Percentiles rank a stretch among this genome's conserved stretches.
Evolutionary conservation across 768 basidiomycete genomes (phyloP).

Genomic region (Kwoniella bestiolae): DNA sequence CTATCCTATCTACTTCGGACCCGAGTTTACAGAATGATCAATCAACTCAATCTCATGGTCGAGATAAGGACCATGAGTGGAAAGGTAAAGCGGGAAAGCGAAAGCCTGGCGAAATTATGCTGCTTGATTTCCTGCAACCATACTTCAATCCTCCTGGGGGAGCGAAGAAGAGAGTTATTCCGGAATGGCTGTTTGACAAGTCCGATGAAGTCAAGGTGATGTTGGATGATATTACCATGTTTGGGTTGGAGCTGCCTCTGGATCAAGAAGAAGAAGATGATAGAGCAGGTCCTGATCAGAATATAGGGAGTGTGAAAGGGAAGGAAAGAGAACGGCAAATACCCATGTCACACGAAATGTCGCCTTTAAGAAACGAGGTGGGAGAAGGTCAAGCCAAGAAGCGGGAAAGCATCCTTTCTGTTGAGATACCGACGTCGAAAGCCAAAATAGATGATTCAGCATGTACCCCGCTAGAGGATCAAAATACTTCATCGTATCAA

Average conservation of each 20-base stretch:
- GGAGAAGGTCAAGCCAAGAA: no score
- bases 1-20: neutral
- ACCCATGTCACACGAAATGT: no score
- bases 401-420: no score
- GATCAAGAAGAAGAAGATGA: neutral
- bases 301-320: neutral
- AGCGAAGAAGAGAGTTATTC: conserved; percentile 31
- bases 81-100: neutral
- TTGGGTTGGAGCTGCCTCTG: conserved; percentile 39
- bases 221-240: conserved; percentile 36
- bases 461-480: no score
- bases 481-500: no score
- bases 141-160: conserved; percentile 21
- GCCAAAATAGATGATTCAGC: no score
- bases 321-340: no score
- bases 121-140: conserved; percentile 23
- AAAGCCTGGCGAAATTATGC: neutral
- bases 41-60: no score
- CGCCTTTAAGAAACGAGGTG: no score
- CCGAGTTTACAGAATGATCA: no score
- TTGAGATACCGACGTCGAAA: no score
- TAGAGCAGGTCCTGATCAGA: neutral
- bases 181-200: conserved; percentile 46
- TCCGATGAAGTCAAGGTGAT: conserved; percentile 14
- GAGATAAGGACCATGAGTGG: neutral